Evolutionary conservation across 345 rosid species (phyloP).

Genomic region (Erysimum cheiranthoides): DNA sequence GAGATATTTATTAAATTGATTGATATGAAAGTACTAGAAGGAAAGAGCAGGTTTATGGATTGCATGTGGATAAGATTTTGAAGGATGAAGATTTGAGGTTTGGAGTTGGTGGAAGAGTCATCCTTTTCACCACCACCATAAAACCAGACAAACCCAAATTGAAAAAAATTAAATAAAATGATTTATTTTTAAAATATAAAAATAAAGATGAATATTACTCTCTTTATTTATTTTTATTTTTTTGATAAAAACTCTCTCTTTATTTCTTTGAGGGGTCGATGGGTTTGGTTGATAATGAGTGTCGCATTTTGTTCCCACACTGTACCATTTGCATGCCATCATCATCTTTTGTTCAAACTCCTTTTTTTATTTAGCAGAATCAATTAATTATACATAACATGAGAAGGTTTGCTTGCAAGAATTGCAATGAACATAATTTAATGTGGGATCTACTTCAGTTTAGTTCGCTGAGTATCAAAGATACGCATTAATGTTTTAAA

Average conservation of each 20-base stretch:
- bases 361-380: slow-evolving; percentile 24
- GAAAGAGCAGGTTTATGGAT: slow-evolving; percentile 31
- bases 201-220: neutral
- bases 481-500: neutral
- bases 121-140: slow-evolving; percentile 49
- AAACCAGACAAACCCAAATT: slow-evolving; percentile 19
- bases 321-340: slow-evolving; percentile 49
- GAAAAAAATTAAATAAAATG: slow-evolving; percentile 9
- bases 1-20: slow-evolving; percentile 15
- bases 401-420: slow-evolving; percentile 37
- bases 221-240: slow-evolving; percentile 4
- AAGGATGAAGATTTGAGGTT: slow-evolving; percentile 42
- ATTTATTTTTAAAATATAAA: neutral
- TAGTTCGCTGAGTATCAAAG: slow-evolving; percentile 34
- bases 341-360: slow-evolving; percentile 38
- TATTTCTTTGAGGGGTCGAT: slow-evolving; percentile 29
- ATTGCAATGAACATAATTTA: slow-evolving; percentile 28
- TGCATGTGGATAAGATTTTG: slow-evolving; percentile 51
- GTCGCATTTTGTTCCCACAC: slow-evolving; percentile 48
- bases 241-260: too few relatives aligned
- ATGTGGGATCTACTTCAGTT: slow-evolving; percentile 43
- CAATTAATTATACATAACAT: slow-evolving; percentile 4
- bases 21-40: slow-evolving; percentile 22
- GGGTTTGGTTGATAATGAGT: slow-evolving; percentile 50
- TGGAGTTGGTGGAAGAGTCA: slow-evolving; percentile 56